These are phyloP conservation scores for Backusella westeae DNA, from an alignment of 192 early-diverging fungal genomes.

Conservation along the genomic window DNA sequence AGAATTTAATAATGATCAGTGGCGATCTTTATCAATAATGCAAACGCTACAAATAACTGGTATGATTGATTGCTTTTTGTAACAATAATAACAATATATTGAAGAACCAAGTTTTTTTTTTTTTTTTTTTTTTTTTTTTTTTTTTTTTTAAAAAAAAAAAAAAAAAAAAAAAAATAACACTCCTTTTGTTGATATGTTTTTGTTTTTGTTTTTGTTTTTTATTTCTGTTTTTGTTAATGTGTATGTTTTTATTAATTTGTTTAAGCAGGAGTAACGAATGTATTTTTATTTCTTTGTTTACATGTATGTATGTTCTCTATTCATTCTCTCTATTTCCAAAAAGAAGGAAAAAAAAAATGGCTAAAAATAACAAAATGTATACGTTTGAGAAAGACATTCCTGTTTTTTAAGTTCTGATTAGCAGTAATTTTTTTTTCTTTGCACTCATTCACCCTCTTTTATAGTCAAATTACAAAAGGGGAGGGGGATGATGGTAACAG, in stretches of 20 bases:
- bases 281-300: neutral
- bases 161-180: no score
- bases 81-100: neutral
- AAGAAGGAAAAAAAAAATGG: neutral
- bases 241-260: slow-evolving; percentile 2
- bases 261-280: neutral
- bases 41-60: neutral
- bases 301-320: neutral
- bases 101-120: neutral
- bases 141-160: neutral
- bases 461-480: neutral
- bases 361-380: neutral
- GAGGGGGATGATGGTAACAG: neutral
- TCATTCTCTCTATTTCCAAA: neutral
- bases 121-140: neutral
- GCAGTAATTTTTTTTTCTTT: neutral
- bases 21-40: neutral
- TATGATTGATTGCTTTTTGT: no score
- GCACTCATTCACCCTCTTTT: neutral
- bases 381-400: neutral
- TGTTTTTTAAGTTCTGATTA: neutral
- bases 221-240: neutral
- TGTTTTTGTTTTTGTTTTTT: neutral
- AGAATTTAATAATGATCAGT: no score
- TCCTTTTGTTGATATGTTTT: neutral